Conservation (phyloP, 106 monocot genomes). For the Narthecium ossifragum region DNA sequence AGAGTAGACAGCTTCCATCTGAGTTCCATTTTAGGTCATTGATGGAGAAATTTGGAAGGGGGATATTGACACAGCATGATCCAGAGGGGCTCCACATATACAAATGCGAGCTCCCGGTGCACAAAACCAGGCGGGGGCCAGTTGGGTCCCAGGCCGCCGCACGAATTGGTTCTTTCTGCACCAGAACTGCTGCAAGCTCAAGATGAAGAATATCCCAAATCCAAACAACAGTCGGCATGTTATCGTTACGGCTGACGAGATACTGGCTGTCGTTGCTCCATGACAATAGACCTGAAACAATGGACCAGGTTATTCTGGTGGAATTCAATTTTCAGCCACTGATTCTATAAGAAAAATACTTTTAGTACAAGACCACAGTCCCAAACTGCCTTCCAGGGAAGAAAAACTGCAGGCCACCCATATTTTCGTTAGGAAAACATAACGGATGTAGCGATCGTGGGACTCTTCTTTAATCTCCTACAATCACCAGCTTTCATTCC, state of each 20-base stretch:
- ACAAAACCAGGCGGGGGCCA: constrained; percentile 51
- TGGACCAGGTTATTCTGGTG: too few species aligned
- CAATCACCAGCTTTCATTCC: too few species aligned
- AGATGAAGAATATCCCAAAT: constrained; percentile 89
- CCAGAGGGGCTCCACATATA: constrained; percentile 92
- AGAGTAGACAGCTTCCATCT: constrained; percentile 78
- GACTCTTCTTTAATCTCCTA: too few species aligned
- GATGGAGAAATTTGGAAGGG: constrained; percentile 48
- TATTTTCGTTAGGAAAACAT: too few species aligned
- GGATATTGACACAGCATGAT: constrained; percentile 65
- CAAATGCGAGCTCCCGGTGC: constrained; percentile 70
- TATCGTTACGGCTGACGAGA: constrained; percentile 83
- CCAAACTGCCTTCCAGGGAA: too few species aligned
- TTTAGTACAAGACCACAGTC: too few species aligned
- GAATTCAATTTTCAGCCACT: too few species aligned
- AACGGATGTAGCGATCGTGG: too few species aligned
- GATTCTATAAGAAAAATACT: too few species aligned
- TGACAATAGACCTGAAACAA: constrained; percentile 86
- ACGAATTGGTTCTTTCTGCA: constrained; percentile 84
- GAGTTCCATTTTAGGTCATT: constrained; percentile 80
- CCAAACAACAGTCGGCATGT: constrained; percentile 87
- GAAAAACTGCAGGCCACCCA: background rate
- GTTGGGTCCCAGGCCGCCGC: constrained; percentile 85
- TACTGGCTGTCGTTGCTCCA: constrained; percentile 94
- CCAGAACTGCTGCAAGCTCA: constrained; percentile 65